Conservation (phyloP, 176 grass and related monocot species). For the Bromus sterilis region DNA sequence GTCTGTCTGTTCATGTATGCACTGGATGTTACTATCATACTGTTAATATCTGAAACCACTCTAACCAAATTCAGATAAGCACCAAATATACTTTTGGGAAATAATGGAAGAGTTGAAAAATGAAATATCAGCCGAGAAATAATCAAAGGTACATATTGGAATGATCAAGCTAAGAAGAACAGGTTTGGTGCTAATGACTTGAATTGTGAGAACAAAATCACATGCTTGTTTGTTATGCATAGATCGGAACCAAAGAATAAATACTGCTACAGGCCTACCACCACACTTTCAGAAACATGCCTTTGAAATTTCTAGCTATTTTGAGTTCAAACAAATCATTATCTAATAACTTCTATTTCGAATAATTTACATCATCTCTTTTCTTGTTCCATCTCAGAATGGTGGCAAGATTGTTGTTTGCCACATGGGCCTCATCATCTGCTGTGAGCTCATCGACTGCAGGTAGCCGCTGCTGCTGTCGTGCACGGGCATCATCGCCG, state of each 20-base stretch:
- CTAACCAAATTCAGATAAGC: background rate
- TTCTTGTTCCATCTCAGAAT: slow-evolving; percentile 33
- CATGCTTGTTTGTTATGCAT: background rate
- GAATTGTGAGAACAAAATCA: background rate
- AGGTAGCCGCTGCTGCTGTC: slow-evolving; percentile 19
- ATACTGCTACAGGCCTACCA: slow-evolving; percentile 1
- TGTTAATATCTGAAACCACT: background rate
- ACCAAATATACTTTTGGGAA: background rate
- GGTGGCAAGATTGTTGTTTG: slow-evolving; percentile 48
- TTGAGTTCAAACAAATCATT: slow-evolving; percentile 13
- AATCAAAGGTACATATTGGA: no score
- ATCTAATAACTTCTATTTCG: background rate
- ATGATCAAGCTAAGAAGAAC: background rate
- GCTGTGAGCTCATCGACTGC: slow-evolving; percentile 28
- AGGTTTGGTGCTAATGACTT: background rate
- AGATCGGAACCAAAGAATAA: slow-evolving; percentile 46
- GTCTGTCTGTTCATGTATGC: background rate
- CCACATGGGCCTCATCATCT: slow-evolving; percentile 36
- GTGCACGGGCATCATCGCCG: slow-evolving; percentile 11
- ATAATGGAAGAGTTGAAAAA: background rate
- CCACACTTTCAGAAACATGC: slow-evolving; percentile 21
- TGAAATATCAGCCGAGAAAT: background rate
- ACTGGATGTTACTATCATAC: background rate
- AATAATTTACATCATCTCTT: slow-evolving; percentile 32
- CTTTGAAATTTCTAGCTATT: background rate